Evolutionary conservation across 129 eudicot genomes (phyloP).

Genomic region (Artemisia tridentata): DNA sequence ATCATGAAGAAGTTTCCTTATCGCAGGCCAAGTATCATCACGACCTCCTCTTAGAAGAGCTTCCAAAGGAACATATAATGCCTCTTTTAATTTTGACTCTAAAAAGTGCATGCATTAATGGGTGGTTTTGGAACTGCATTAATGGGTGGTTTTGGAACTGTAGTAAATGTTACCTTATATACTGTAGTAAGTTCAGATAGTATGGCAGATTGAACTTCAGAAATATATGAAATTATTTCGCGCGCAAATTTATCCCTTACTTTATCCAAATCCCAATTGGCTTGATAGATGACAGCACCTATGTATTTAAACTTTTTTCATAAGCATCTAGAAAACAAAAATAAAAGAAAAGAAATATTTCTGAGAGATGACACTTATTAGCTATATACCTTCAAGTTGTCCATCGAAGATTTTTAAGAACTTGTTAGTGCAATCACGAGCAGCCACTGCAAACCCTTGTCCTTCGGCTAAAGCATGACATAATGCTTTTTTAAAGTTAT

Average conservation of each 20-base stretch:
- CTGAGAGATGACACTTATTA: background rate
- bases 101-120: background rate
- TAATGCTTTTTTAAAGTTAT: too few relatives aligned
- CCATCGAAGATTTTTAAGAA: conserved; percentile 48
- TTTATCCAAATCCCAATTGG: conserved; percentile 77
- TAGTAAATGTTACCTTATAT: conserved; percentile 68
- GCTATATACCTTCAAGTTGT: conserved; percentile 63
- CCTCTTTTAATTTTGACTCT: conserved; percentile 62
- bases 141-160: too few relatives aligned
- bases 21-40: conserved; percentile 87
- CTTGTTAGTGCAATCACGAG: too few relatives aligned
- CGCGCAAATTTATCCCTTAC: conserved; percentile 63
- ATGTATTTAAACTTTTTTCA: background rate
- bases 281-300: conserved; percentile 65
- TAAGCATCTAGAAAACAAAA: too few relatives aligned
- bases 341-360: background rate
- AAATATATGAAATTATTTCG: conserved; percentile 71
- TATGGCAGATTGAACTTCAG: conserved; percentile 54
- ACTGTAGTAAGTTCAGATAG: conserved; percentile 59
- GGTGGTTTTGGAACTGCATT: too few relatives aligned
- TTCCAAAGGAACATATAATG: conserved; percentile 70
- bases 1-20: conserved; percentile 70
- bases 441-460: too few relatives aligned
- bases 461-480: too few relatives aligned
- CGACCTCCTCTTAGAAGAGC: conserved; percentile 74